phyloP scores from a whole-genome alignment of 2,329 filamentous ascomycete genomes.

The Colletotrichum zoysiae region DNA sequence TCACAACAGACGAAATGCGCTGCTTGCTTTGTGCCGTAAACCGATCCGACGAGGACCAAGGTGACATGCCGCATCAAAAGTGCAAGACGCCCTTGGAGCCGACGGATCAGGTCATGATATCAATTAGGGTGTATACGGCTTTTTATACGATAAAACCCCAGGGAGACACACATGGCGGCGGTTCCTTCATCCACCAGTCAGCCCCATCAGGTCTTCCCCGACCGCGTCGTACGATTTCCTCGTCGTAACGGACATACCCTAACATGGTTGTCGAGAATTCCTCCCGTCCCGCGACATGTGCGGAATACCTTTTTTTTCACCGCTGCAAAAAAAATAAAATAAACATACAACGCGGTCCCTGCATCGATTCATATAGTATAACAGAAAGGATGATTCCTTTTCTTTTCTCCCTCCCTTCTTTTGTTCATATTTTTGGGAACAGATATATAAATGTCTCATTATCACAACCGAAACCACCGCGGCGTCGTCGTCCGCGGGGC shows the following conservation, averaged over 20 bases:
- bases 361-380: not conserved
- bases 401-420: not conserved
- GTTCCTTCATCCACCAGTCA: not conserved
- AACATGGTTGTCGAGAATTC: not conserved
- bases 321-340: not conserved
- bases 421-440: not conserved
- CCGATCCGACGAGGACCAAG: not conserved
- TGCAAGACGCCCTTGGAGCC: not conserved
- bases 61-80: not conserved
- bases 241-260: not conserved
- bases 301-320: not conserved
- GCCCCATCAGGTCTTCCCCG: constrained; percentile 3
- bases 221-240: not conserved
- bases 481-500: not conserved
- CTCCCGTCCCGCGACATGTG: not conserved
- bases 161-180: not conserved
- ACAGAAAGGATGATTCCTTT: not conserved
- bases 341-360: not conserved
- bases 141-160: not conserved
- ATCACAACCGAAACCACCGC: not conserved
- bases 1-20: not conserved
- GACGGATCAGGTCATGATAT: not conserved
- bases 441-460: not conserved
- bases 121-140: constrained; percentile 7
- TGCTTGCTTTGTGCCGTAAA: not conserved